Evolutionary conservation across 495 filamentous ascomycete species (phyloP).

Genomic region (Aspergillus funiculosus): DNA sequence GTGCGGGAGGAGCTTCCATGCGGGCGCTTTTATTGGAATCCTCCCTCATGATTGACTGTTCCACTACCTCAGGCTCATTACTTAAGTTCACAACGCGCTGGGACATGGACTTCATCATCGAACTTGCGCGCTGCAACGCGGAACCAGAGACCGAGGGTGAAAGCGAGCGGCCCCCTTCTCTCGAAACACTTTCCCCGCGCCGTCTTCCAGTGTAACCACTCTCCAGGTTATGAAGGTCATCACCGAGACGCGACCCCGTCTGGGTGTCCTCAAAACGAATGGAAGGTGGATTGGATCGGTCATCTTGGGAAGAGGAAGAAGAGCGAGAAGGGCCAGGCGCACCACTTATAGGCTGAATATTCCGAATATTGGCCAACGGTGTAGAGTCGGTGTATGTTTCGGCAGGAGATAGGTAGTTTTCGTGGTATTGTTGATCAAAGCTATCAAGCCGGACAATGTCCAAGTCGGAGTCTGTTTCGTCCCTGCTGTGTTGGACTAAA

Average conservation of each 20-base stretch:
- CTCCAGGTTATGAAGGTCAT: slow-evolving; percentile 63
- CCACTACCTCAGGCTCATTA: slow-evolving; percentile 75
- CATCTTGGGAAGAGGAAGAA: slow-evolving; percentile 49
- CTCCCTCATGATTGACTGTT: slow-evolving; percentile 65
- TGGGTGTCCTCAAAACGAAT: slow-evolving; percentile 37
- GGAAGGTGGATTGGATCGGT: slow-evolving; percentile 57
- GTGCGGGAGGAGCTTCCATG: slow-evolving; percentile 49
- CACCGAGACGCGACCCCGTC: slow-evolving; percentile 50
- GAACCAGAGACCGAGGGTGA: slow-evolving; percentile 63
- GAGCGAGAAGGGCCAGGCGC: slow-evolving; percentile 41
- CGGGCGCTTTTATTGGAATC: slow-evolving; percentile 50
- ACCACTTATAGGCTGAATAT: slow-evolving; percentile 64
- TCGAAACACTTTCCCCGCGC: slow-evolving; percentile 47
- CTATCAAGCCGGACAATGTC: slow-evolving; percentile 29
- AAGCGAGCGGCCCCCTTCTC: slow-evolving; percentile 50
- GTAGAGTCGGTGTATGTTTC: slow-evolving; percentile 59
- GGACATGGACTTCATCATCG: slow-evolving; percentile 93
- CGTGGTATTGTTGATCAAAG: slow-evolving; percentile 26
- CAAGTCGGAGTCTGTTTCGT: slow-evolving; percentile 29
- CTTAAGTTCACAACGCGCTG: slow-evolving; percentile 96
- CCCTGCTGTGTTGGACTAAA: slow-evolving; percentile 18
- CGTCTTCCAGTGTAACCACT: slow-evolving; percentile 39
- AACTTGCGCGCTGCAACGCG: slow-evolving; percentile 71
- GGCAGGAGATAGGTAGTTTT: slow-evolving; percentile 48
- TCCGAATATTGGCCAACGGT: slow-evolving; percentile 55